Evolutionary conservation across 1,284 basidiomycete species (phyloP), one percentile per base, ranked within the genome.

Genomic region (Porphyrellus sp.): DNA sequence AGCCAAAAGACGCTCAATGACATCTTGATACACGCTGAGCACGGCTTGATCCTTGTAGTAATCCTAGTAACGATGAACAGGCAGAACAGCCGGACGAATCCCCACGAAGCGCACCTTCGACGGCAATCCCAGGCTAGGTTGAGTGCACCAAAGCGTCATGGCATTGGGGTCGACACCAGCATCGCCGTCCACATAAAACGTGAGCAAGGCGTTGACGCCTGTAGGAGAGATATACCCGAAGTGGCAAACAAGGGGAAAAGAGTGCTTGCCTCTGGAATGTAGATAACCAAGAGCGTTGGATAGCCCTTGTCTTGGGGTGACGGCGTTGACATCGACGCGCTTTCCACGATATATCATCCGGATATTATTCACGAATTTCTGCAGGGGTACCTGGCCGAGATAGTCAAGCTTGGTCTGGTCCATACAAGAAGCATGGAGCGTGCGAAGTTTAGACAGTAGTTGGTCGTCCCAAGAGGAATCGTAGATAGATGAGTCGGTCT

Each of bases 81-180:
- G 30, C 7, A 57, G 42, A 41, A 49, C 40, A 54, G 21, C 34
- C 13, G 8, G 30, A 35, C 20, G 43, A 5, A 20, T 42, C n/a
- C 48, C 15, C 13, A 16, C 15, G 13, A 3, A 23, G 4, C 47
- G 20, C 50, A 87, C 89, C 78, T 95, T 93, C 38, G 93, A 85
- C 1, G 95, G 95, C 13, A 98, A 82, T 28, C 93, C 92, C 8
- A 98, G 77, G 11, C 75, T 79, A 8, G 89, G 82, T 65, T 98
- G 95, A 59, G 80, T 85, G 64, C 98, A 84, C 86, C 88, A 93
- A 16, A 95, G 77, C 0, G 84, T 82, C 81, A 96, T 93, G 41
- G 80, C 72, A 60, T 94, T 89, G 0, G 96, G 93, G 65, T 98
- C 91, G n/a, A 83, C 77, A 23, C 89, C 92, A 30, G 87, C 84